Conservation (phyloP, 176 grass and related monocot genomes). For the Aegilops bicornis region DNA sequence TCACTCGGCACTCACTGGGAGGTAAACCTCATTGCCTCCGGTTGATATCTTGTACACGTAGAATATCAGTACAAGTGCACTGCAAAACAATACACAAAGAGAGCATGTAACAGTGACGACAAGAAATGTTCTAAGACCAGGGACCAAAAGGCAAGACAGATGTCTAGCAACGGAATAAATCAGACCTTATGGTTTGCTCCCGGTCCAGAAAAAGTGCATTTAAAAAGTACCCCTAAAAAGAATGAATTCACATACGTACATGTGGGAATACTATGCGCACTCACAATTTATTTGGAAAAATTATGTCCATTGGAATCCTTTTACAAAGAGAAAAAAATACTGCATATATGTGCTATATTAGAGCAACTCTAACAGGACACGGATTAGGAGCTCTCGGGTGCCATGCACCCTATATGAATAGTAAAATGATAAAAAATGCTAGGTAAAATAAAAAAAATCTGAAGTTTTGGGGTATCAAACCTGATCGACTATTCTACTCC, state of each 20-base stretch:
- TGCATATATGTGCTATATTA: not conserved
- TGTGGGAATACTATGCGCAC: not conserved
- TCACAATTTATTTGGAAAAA: not conserved
- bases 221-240: not conserved
- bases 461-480: too few species aligned
- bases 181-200: not conserved
- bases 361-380: not conserved
- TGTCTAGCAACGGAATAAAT: not conserved
- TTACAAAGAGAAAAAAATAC: too few species aligned
- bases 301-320: not conserved
- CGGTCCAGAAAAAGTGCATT: not conserved
- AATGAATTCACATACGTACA: too few species aligned
- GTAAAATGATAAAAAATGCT: too few species aligned
- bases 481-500: too few species aligned
- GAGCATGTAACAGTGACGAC: not conserved
- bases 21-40: conserved; percentile 49
- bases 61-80: conserved; percentile 67
- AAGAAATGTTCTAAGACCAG: not conserved
- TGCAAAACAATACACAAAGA: conserved; percentile 34
- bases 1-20: conserved; percentile 43
- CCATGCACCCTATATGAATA: too few species aligned
- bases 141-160: not conserved
- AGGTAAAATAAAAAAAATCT: too few species aligned
- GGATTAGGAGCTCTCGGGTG: too few species aligned
- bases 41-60: conserved; percentile 81